phyloP scores from a whole-genome alignment of 2,329 filamentous ascomycete species.

The Apiospora kogelbergensis region DNA sequence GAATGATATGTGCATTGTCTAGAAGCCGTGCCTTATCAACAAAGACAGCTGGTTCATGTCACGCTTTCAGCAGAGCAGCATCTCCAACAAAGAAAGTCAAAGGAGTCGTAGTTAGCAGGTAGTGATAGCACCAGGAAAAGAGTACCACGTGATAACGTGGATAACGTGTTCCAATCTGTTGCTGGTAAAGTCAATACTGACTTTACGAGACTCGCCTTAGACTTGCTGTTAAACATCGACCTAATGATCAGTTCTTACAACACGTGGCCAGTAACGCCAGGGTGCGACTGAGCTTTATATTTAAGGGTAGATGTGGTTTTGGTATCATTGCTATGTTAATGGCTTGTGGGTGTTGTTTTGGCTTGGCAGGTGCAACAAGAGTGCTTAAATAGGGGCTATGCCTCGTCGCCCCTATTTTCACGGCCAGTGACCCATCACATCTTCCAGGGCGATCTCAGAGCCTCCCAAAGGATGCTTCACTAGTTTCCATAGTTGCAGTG shows the following conservation, averaged over 20 bases:
- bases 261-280: neutral
- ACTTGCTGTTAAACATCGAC: neutral
- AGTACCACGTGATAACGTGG: neutral
- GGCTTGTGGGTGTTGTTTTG: neutral
- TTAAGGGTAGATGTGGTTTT: neutral
- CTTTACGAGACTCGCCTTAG: neutral
- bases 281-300: neutral
- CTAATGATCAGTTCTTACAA: neutral
- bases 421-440: no score
- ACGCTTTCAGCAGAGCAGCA: neutral
- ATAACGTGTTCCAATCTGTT: neutral
- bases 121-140: neutral
- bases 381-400: neutral
- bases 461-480: no score
- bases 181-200: neutral
- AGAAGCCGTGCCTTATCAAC: neutral
- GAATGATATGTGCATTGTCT: neutral
- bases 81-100: neutral
- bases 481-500: no score
- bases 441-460: no score
- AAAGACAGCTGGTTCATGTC: neutral
- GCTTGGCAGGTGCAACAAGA: neutral
- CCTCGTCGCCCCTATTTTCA: neutral
- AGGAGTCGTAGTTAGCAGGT: neutral
- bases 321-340: neutral